Evolutionary conservation across 345 rosid genomes (phyloP).

Genomic region (Erysimum cheiranthoides): DNA sequence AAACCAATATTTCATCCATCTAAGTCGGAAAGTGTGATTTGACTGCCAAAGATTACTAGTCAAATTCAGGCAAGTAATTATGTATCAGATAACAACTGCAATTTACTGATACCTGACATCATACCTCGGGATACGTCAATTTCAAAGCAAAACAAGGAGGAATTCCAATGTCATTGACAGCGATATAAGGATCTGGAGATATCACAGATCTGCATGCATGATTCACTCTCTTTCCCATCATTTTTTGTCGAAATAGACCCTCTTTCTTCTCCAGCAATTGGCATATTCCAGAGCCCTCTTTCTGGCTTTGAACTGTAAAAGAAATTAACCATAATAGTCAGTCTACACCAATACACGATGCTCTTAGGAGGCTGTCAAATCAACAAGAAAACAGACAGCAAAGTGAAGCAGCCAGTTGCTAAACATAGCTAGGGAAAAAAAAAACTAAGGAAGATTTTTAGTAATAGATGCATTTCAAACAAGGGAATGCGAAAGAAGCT

Average conservation of each 20-base stretch:
- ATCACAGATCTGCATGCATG: conserved; percentile 97
- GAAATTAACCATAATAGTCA: conserved; percentile 26
- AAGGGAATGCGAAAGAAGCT: conserved; percentile 33
- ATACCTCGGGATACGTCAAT: conserved; percentile 96
- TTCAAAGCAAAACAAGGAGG: conserved; percentile 89
- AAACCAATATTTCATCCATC: conserved; percentile 22
- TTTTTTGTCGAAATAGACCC: conserved; percentile 93
- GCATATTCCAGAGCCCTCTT: conserved; percentile 73
- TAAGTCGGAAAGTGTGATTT: conserved; percentile 2
- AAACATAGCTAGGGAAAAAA: conserved; percentile 21
- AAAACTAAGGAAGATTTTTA: conserved; percentile 10
- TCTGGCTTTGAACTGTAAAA: conserved; percentile 63
- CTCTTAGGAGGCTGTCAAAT: neutral
- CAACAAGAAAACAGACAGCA: conserved; percentile 10
- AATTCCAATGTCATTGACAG: conserved; percentile 96
- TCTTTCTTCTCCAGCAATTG: conserved; percentile 97
- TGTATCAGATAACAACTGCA: conserved; percentile 14
- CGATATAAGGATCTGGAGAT: conserved; percentile 98
- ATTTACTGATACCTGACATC: conserved; percentile 16
- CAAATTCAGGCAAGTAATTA: conserved; percentile 13
- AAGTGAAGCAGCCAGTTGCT: conserved; percentile 23
- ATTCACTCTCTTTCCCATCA: conserved; percentile 99
- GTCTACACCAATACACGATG: conserved; percentile 17
- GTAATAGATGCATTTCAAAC: conserved; percentile 19
- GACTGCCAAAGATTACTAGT: conserved; percentile 10